These are phyloP conservation scores for Russula dissimulans DNA, from an alignment of 768 basidiomycete genomes.

Conservation along the genomic window DNA sequence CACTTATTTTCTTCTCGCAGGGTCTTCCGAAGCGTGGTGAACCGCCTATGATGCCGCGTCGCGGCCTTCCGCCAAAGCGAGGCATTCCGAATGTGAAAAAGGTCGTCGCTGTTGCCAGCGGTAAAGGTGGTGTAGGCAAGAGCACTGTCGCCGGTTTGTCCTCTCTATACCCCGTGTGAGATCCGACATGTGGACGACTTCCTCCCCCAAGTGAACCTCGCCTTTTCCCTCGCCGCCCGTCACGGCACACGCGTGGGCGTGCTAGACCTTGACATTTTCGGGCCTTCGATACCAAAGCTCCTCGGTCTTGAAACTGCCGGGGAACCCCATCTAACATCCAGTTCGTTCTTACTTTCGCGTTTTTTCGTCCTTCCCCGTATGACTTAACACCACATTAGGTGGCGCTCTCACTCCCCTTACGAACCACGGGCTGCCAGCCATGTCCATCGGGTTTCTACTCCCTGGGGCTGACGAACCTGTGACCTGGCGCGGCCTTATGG, in stretches of 20 bases:
- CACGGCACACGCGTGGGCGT: conserved; percentile 57
- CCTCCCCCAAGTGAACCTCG: conserved; percentile 58
- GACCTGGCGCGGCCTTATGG: conserved; percentile 97
- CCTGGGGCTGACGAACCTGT: conserved; percentile 69
- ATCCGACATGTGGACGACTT: background rate
- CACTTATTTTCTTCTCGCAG: conserved; percentile 16
- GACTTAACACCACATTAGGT: conserved; percentile 25
- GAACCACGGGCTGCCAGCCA: conserved; percentile 85
- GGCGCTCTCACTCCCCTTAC: conserved; percentile 74
- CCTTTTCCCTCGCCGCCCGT: conserved; percentile 54
- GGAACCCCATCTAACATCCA: conserved; percentile 66
- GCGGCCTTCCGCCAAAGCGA: conserved; percentile 50
- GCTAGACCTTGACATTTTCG: conserved; percentile 92
- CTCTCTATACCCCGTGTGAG: background rate
- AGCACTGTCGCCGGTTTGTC: conserved; percentile 79
- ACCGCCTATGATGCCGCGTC: conserved; percentile 30
- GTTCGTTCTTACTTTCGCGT: conserved; percentile 33
- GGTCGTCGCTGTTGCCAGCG: conserved; percentile 79
- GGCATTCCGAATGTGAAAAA: conserved; percentile 65
- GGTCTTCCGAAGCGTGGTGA: conserved; percentile 24
- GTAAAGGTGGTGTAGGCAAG: conserved; percentile 95
- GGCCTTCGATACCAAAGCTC: conserved; percentile 86
- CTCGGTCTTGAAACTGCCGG: conserved; percentile 77
- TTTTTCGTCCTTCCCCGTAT: background rate
- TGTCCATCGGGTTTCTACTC: conserved; percentile 97